A percentile compares a stretch with the other conserved stretches of the same genome.
Conservation (phyloP, 2,329 filamentous ascomycete genomes). For the Ophiocordyceps camponoti-saundersi region DNA sequence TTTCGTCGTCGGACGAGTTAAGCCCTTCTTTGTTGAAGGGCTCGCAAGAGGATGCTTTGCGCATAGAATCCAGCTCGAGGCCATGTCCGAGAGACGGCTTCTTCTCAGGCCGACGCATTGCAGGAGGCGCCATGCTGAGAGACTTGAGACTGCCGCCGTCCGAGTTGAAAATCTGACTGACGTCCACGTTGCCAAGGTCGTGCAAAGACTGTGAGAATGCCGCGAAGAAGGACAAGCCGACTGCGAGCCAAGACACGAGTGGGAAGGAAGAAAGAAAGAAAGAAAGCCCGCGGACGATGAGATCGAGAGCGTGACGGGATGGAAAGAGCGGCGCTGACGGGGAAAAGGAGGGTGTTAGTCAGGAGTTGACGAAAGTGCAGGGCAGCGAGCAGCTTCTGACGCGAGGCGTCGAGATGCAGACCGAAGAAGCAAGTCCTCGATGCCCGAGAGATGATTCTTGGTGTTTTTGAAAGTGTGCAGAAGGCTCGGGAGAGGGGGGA, state of each 20-base stretch:
- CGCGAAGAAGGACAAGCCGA: background rate
- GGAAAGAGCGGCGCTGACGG: background rate
- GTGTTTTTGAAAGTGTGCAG: background rate
- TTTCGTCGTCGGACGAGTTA: conserved; percentile 1
- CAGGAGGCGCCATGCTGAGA: background rate
- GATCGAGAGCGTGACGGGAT: background rate
- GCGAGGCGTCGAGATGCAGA: background rate
- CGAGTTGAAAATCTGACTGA: background rate
- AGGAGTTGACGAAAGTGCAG: background rate
- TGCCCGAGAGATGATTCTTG: background rate
- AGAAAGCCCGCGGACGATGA: background rate
- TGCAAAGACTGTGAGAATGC: background rate
- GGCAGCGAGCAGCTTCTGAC: background rate
- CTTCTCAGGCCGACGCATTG: background rate
- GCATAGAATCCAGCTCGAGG: conserved; percentile 1
- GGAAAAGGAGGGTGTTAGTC: background rate
- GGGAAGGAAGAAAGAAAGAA: background rate
- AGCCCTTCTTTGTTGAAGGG: conserved; percentile 2
- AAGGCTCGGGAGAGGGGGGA: background rate
- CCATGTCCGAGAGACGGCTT: conserved; percentile 1
- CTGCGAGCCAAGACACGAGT: background rate
- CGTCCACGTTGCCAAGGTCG: background rate
- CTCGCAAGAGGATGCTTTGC: conserved; percentile 5
- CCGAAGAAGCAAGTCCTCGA: background rate
- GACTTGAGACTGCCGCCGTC: background rate